Percentiles rank a stretch among this genome's conserved stretches.
These are phyloP conservation scores for Xylariales sp. DNA, from an alignment of 2,329 filamentous ascomycete genomes.

Conservation along the genomic window DNA sequence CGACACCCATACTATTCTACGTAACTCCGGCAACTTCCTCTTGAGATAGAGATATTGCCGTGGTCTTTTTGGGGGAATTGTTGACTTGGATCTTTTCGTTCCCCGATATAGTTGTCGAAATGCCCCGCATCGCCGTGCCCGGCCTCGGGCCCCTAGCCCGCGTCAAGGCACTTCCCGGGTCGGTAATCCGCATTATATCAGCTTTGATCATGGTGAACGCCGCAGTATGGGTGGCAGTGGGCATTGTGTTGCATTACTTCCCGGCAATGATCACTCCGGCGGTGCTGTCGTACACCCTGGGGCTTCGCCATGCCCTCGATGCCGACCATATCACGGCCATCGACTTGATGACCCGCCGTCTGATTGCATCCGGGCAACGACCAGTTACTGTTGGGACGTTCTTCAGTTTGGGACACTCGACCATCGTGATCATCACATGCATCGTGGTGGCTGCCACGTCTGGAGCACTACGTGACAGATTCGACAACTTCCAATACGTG, in stretches of 20 bases:
- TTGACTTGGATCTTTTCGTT: not conserved
- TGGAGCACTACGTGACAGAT: slow-evolving; percentile 74
- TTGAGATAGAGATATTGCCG: no score
- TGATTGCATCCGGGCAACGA: slow-evolving; percentile 78
- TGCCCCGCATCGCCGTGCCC: slow-evolving; percentile 12
- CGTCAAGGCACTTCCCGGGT: slow-evolving; percentile 24
- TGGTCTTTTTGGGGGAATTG: no score
- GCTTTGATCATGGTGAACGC: slow-evolving; percentile 47
- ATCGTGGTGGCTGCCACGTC: slow-evolving; percentile 88
- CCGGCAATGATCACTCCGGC: slow-evolving; percentile 70
- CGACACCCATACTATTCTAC: no score
- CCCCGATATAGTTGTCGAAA: slow-evolving; percentile 3
- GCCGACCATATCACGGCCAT: slow-evolving; percentile 89
- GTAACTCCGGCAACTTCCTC: no score
- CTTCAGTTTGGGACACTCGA: slow-evolving; percentile 90
- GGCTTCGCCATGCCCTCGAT: slow-evolving; percentile 90
- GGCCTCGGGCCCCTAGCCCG: slow-evolving; percentile 15
- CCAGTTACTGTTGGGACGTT: slow-evolving; percentile 92
- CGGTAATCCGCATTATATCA: slow-evolving; percentile 43
- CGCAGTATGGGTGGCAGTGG: slow-evolving; percentile 50
- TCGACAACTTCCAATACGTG: slow-evolving; percentile 72
- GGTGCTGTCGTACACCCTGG: slow-evolving; percentile 81
- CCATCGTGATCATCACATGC: slow-evolving; percentile 85
- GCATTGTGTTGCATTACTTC: slow-evolving; percentile 48
- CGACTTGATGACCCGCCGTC: slow-evolving; percentile 86